Base-by-base conservation (phyloP, 495 filamentous ascomycete species). In the Aspergillus panamensis region DNA sequence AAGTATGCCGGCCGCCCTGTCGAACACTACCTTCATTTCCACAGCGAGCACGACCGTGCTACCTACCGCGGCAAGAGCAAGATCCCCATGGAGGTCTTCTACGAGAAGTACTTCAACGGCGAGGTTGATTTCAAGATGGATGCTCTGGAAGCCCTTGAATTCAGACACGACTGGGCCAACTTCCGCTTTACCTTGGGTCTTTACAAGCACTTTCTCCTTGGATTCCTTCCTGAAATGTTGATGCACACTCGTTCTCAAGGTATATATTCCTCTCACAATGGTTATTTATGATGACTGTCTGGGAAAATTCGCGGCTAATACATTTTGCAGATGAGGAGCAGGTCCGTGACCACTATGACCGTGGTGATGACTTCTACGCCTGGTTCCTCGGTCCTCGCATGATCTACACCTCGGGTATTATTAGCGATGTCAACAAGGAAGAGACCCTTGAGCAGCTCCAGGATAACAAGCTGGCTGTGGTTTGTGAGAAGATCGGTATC, bases 361-460 rank as follows among this genome's bases (percentile, higher is more conserved):
- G 85, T 45, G 85, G 85, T 64, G 85, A 88, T 64, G 85, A 88
- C 70, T 88, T 88, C 75, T 88, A 88, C 69, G 82, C 81, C 69
- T 88, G 85, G 84, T 88, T 88, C 73, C 73, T 88, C 17, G 85
- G 85, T 39, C 85, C 84, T 17, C 84, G 85, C 58, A 88, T 88
- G 85, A 83, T 88, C 68, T 88, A 88, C 67, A 88, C 85, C 6
- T 87, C 85, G 44, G 85, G 85, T 66, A 77, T 88, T 32, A 84
- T 88, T 57, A 79, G 83, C 58, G 85, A 88, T 66, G 77, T 85
- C 69, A 80, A 82, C 70, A 74, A 73, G 52, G 85, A 88, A 66
- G 85, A 88, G 66, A 68, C 77, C 14, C 78, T 88, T 9, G 85
- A 88, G 69, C 75, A 88, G 64, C 74, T 88, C 14, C 85, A 87